A percentile compares a stretch with the other conserved stretches of the same genome.
These are phyloP conservation scores for Aspergillus avenaceus DNA, from an alignment of 495 filamentous ascomycete genomes.

Conservation along the genomic window DNA sequence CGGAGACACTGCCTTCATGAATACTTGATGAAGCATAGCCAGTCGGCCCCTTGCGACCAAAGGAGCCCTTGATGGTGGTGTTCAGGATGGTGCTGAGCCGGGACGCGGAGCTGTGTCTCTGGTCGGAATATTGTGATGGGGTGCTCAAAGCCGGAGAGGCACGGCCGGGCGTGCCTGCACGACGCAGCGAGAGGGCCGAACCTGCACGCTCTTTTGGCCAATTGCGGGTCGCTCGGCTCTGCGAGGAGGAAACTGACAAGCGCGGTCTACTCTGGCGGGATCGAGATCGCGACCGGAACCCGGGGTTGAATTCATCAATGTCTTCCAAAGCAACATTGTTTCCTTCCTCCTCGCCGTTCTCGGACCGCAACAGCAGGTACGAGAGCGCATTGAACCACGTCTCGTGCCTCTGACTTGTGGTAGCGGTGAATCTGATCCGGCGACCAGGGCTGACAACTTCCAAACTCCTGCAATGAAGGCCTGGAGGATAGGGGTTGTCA, in stretches of 20 bases:
- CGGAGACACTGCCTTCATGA: conserved; percentile 64
- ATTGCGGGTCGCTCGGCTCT: conserved; percentile 64
- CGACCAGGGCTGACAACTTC: conserved; percentile 86
- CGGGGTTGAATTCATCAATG: conserved; percentile 85
- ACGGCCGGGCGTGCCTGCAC: conserved; percentile 36
- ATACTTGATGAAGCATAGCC: conserved; percentile 45
- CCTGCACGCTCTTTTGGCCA: conserved; percentile 46
- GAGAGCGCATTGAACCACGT: conserved; percentile 98
- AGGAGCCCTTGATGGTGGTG: conserved; percentile 44
- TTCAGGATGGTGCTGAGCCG: conserved; percentile 42
- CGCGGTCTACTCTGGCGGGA: conserved; percentile 53
- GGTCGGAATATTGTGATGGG: conserved; percentile 35
- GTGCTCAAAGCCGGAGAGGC: conserved; percentile 44
- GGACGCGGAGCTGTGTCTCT: conserved; percentile 37
- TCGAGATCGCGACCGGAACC: conserved; percentile 50
- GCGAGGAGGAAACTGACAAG: conserved; percentile 78
- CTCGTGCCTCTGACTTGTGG: conserved; percentile 89
- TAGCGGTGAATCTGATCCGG: conserved; percentile 86
- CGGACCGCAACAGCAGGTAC: conserved; percentile 75
- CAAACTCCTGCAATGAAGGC: conserved; percentile 88
- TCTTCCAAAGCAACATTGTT: conserved; percentile 69
- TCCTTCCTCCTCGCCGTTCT: conserved; percentile 54
- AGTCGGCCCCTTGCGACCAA: conserved; percentile 32
- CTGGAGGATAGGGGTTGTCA: conserved; percentile 93
- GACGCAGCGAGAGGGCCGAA: conserved; percentile 45